Evolutionary conservation across 768 basidiomycete species (phyloP).

Genomic region (Calocybe cyanea): DNA sequence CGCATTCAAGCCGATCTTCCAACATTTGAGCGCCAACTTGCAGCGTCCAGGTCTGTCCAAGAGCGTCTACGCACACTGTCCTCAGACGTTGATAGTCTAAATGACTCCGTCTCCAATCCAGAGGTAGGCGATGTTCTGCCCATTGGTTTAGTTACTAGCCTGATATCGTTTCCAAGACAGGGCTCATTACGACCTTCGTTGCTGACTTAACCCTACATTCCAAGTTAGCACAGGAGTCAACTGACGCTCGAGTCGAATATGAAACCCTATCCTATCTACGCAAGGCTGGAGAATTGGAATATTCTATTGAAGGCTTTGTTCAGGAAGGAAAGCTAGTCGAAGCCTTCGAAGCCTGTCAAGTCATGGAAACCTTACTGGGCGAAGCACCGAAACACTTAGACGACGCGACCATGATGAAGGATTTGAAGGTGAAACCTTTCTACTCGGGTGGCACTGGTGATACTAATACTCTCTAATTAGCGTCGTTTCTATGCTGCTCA

Average conservation of each 20-base stretch:
- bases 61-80: constrained; percentile 49
- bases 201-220: constrained; percentile 55
- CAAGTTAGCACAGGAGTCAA: constrained; percentile 56
- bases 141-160: background rate
- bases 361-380: constrained; percentile 42
- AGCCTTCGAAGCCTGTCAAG: constrained; percentile 44
- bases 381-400: constrained; percentile 47
- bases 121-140: constrained; percentile 43
- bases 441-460: constrained; percentile 6
- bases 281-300: constrained; percentile 45
- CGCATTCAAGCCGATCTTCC: constrained; percentile 64
- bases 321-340: constrained; percentile 60
- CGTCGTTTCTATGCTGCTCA: constrained; percentile 48
- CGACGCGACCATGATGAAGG: constrained; percentile 46
- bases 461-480: constrained; percentile 29
- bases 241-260: constrained; percentile 48
- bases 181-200: constrained; percentile 61
- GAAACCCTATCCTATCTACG: constrained; percentile 54
- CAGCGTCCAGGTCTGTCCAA: constrained; percentile 62
- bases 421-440: constrained; percentile 53
- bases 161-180: constrained; percentile 44
- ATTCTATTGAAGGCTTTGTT: constrained; percentile 41
- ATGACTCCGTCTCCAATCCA: constrained; percentile 48
- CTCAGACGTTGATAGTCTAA: constrained; percentile 49
- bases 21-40: constrained; percentile 59